Evolutionary conservation across 495 filamentous ascomycete species (phyloP), one percentile per base, ranked within the genome.

Genomic region (Podospora tetraspora): DNA sequence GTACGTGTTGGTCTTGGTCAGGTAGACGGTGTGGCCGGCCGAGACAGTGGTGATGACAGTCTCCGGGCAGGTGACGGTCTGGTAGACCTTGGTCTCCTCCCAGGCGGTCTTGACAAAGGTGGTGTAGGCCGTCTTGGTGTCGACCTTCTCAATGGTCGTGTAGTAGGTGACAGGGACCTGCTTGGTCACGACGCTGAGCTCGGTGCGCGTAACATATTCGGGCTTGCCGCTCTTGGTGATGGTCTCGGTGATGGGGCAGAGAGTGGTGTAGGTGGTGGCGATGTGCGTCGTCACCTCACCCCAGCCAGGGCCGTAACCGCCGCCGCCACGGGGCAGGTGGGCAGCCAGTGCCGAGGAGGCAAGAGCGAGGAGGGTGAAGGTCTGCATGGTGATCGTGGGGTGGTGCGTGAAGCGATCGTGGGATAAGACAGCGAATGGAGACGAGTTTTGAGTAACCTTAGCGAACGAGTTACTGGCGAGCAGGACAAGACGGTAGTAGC

Each of bases 141-240:
- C 65, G 24, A 59, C 27, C 10, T 61, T 29, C 32, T 66, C 58
- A 21, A 66, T 37, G 13, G 65, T 66, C 30, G 65, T 66, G 57
- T 68, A 65, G 63, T 73, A 69, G 34, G 70, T 72, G 5, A 75
- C 76, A 12, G 74, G 75, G 8, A 76, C 70, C 22, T 56, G 57
- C 8, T 73, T 71, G 69, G 76, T 66, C 59, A 77, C 69, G 63
- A 77, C 79, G 66, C 73, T 77, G 68, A 81, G 78, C 60, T 84
- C 81, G 34, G 82, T 81, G 74, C 82, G 83, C 57, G 82, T 83
- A 25, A 76, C 79, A 30, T 76, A 78, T 70, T 79, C 74, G 52
- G 80, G 79, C 43, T 73, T 70, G 61, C 77, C 76, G 61, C 72
- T 68, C 68, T 76, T 66, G 60, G 76, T 81, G 66, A 76, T 65